A percentile compares a stretch with the other conserved stretches of the same genome.
phyloP scores from a whole-genome alignment of 2,329 filamentous ascomycete genomes.

The Ophiostoma sp. region DNA sequence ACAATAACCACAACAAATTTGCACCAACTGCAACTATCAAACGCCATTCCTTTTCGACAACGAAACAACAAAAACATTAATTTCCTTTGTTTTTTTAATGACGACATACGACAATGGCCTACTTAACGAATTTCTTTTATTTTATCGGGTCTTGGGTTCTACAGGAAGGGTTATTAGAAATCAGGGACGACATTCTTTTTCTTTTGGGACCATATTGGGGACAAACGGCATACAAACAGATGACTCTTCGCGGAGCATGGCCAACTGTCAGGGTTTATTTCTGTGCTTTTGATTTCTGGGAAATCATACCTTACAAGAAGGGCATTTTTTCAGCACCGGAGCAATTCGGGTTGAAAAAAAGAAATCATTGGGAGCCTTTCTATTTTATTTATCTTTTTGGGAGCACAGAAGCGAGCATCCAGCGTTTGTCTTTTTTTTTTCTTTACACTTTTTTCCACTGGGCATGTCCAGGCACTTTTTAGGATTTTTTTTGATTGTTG shows the following conservation, averaged over 20 bases:
- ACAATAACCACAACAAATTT: neutral
- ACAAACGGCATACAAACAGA: neutral
- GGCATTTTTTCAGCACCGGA: neutral
- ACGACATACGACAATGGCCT: conserved; percentile 6
- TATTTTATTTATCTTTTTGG: neutral
- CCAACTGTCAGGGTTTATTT: neutral
- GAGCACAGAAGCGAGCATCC: conserved; percentile 10
- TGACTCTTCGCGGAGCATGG: conserved; percentile 16
- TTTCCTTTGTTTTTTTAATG: conserved; percentile 18
- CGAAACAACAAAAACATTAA: neutral
- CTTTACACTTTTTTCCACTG: neutral
- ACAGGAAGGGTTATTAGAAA: conserved; percentile 3
- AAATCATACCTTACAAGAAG: neutral
- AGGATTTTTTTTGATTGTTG: neutral
- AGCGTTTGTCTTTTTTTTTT: neutral
- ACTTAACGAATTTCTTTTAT: conserved; percentile 3
- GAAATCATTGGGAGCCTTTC: neutral
- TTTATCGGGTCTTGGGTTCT: neutral
- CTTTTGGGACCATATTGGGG: neutral
- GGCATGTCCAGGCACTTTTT: conserved; percentile 1
- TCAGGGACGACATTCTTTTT: neutral
- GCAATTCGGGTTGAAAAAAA: neutral
- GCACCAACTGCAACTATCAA: neutral
- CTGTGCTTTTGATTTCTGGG: neutral
- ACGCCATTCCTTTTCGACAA: conserved; percentile 14